Evolutionary conservation across 805 yeast genomes (phyloP).

Genomic region (Saturnispora saitoi): DNA sequence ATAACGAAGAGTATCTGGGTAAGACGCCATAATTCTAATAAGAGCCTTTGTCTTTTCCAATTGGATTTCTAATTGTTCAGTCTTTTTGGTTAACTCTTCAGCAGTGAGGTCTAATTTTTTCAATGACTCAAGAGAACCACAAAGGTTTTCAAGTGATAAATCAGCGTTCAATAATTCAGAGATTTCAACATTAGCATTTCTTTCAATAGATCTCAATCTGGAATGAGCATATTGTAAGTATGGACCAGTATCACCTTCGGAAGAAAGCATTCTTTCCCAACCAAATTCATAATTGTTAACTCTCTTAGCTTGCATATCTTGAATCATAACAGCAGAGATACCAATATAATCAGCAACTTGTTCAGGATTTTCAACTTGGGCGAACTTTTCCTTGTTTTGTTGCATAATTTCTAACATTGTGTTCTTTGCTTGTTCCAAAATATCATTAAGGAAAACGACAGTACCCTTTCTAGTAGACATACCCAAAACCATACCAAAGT

Average conservation of each 20-base stretch:
- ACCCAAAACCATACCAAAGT: constrained; percentile 96
- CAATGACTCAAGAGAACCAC: constrained; percentile 24
- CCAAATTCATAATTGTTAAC: constrained; percentile 92
- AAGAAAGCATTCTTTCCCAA: constrained; percentile 97
- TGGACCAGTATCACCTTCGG: constrained; percentile 99
- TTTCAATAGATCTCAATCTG: constrained; percentile 87
- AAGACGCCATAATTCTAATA: constrained; percentile 73
- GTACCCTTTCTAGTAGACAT: constrained; percentile 98
- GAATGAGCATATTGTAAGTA: constrained; percentile 98
- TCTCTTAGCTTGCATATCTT: constrained; percentile 97
- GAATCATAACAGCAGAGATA: constrained; percentile 96
- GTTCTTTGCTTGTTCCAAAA: constrained; percentile 85
- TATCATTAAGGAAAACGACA: constrained; percentile 93
- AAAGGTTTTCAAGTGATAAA: constrained; percentile 23
- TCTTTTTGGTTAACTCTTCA: constrained; percentile 26
- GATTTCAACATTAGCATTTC: constrained; percentile 56
- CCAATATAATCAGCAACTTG: constrained; percentile 93
- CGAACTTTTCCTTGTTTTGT: constrained; percentile 81
- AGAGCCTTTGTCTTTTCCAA: constrained; percentile 38
- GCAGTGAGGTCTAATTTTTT: constrained; percentile 19
- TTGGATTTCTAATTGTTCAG: constrained; percentile 22
- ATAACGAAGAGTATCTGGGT: constrained; percentile 81
- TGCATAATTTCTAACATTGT: constrained; percentile 96
- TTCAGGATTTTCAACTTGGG: constrained; percentile 90
- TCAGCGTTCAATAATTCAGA: constrained; percentile 23